Evolutionary conservation across 2,329 filamentous ascomycete genomes (phyloP).

Genomic region (Paraphaeosphaeria minitans): DNA sequence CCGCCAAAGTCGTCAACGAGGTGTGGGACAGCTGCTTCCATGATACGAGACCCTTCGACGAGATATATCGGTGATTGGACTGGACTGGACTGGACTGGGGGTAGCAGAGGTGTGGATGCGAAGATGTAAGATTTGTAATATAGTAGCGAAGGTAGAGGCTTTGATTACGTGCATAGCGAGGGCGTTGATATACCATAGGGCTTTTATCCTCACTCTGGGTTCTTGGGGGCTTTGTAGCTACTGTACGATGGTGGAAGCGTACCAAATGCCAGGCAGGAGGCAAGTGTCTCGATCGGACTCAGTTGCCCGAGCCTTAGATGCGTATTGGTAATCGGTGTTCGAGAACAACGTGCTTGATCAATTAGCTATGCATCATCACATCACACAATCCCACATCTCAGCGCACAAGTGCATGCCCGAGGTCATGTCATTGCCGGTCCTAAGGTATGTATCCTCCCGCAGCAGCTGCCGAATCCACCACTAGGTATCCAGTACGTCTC

Average conservation of each 20-base stretch:
- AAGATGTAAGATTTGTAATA: constrained; percentile 9
- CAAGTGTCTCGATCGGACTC: no score
- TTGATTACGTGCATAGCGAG: constrained; percentile 21
- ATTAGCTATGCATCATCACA: no score
- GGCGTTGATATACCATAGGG: constrained; percentile 18
- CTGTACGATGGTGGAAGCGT: not conserved
- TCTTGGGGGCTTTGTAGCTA: not conserved
- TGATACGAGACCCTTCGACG: constrained; percentile 94
- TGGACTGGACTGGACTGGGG: not conserved
- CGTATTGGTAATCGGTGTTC: no score
- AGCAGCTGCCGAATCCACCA: constrained; percentile 31
- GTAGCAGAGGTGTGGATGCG: not conserved
- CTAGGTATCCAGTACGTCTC: not conserved
- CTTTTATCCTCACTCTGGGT: constrained; percentile 11
- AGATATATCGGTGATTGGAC: constrained; percentile 75
- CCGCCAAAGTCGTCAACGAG: constrained; percentile 86
- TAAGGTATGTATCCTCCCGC: not conserved
- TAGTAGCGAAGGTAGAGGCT: not conserved
- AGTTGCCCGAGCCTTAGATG: no score
- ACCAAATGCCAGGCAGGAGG: no score
- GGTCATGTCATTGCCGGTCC: not conserved
- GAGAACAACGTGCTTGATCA: no score
- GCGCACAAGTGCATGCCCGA: not conserved
- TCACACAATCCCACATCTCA: no score
- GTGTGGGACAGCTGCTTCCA: constrained; percentile 98